Evolutionary conservation across 202 grass and related monocot genomes (phyloP).

Genomic region (Setaria italica): DNA sequence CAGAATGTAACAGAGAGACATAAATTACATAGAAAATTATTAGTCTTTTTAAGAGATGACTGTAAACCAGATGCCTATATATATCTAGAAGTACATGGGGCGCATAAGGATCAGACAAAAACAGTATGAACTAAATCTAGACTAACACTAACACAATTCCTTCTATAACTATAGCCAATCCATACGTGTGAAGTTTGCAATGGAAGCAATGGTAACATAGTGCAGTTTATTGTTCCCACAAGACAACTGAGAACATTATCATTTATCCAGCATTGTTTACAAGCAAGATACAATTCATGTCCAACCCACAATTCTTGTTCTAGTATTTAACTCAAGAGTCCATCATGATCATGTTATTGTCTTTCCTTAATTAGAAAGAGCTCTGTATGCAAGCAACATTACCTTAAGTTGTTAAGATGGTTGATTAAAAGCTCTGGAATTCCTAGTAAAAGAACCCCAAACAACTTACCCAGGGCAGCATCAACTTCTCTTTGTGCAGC

Average conservation of each 20-base stretch:
- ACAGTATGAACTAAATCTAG: background rate
- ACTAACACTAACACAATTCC: constrained; percentile 1
- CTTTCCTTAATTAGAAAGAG: constrained; percentile 1
- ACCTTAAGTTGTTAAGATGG: constrained; percentile 1
- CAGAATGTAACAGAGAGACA: constrained; percentile 34
- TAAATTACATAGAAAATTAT: constrained; percentile 3
- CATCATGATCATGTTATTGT: constrained; percentile 5
- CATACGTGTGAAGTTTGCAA: constrained; percentile 37
- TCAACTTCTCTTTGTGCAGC: constrained; percentile 74
- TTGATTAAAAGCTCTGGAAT: background rate
- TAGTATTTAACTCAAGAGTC: background rate
- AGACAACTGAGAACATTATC: constrained; percentile 29
- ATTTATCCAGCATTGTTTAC: constrained; percentile 9
- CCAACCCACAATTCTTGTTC: background rate
- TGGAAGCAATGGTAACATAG: background rate
- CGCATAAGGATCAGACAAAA: constrained; percentile 13
- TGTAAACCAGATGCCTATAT: background rate
- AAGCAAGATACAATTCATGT: constrained; percentile 11
- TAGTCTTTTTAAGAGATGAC: constrained; percentile 7
- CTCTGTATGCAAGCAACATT: background rate
- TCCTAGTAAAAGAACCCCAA: constrained; percentile 36
- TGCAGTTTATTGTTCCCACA: background rate
- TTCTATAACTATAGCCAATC: background rate
- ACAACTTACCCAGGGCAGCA: constrained; percentile 65
- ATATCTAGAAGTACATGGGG: background rate